Conservation (phyloP, 2,329 filamentous ascomycete species). For the Stagonosporopsis tanaceti region DNA sequence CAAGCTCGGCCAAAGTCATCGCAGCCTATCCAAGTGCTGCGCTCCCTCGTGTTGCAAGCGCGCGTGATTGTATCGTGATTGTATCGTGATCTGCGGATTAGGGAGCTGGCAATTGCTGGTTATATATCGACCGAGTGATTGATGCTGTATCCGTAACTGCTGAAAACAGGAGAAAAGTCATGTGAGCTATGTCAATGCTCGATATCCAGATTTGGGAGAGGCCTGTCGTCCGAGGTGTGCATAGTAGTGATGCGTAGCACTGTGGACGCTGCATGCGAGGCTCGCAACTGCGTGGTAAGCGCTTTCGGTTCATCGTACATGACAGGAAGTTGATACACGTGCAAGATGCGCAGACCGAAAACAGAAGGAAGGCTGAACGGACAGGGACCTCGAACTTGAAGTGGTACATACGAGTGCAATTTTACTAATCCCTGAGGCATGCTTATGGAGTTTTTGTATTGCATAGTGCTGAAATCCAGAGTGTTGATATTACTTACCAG, state of each 20-base stretch:
- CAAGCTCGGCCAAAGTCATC: conserved; percentile 41
- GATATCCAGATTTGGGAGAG: conserved; percentile 41
- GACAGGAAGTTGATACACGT: conserved; percentile 2
- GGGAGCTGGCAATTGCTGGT: conserved; percentile 34
- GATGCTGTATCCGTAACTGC: conserved; percentile 46
- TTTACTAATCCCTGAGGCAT: neutral
- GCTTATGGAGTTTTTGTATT: neutral
- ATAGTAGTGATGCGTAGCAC: conserved; percentile 17
- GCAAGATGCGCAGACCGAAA: neutral
- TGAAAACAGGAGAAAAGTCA: conserved; percentile 48
- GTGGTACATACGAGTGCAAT: neutral
- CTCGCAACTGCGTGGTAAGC: neutral
- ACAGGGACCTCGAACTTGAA: neutral
- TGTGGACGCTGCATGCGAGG: neutral
- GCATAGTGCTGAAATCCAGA: neutral
- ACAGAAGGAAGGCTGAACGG: neutral
- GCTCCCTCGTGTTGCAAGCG: conserved; percentile 10
- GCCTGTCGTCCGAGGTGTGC: conserved; percentile 37
- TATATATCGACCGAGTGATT: conserved; percentile 45
- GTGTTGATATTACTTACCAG: neutral
- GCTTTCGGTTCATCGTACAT: neutral
- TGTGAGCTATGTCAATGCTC: conserved; percentile 51
- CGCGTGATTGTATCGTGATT: conserved; percentile 20
- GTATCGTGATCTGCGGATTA: conserved; percentile 35
- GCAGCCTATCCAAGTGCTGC: conserved; percentile 35